Base-by-base conservation (phyloP, 2,329 filamentous ascomycete species). In the Balansia obtecta region DNA sequence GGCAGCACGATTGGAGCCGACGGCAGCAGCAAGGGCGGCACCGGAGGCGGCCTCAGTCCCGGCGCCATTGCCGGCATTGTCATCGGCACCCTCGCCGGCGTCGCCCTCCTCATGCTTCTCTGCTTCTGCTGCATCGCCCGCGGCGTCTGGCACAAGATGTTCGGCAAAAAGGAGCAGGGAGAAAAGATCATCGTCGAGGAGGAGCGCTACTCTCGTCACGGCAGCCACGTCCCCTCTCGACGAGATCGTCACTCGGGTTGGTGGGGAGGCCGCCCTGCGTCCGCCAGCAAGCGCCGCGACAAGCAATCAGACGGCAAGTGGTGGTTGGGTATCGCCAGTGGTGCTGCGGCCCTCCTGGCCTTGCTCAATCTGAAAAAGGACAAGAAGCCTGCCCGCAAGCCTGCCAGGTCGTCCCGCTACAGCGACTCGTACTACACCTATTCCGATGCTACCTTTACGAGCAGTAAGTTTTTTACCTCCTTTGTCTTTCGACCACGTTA, bases 21-120 rank as follows among this genome's bases (percentile, higher is more conserved):
- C 42, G 67, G 63, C 16, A 59, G 58, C 33, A 72, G 70, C 34
- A 71, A 70, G 34, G 64, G 65, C 44, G 68, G 66, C 40, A 59
- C 55, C 38, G 66, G 68, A 30, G 68, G 68, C 50, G 65, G 68
- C 42, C 74, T 90, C 49, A 86, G 82, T 58, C 77, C 74, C 42
- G 86, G 85, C 48, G 86, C 84, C 53, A 90, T 90, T 58, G 86
- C 86, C 15, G 86, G 86, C 53, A 90, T 90, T 59, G 86, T 90
- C 56, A 82, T 90, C 50, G 86, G 86, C 54, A 77, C 80, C 11
- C 72, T 90, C 46, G 75, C 76, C 13, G 86, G 83, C 54, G 72
- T 88, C 37, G 66, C 75, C 40, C 71, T 90, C 2, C 76, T 90
- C 20, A 69, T 83, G 4, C 74, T 86, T 8, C 68, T 89, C 60